Conservation (phyloP, 805 yeast genomes). For the Clavispora phyllophila region DNA sequence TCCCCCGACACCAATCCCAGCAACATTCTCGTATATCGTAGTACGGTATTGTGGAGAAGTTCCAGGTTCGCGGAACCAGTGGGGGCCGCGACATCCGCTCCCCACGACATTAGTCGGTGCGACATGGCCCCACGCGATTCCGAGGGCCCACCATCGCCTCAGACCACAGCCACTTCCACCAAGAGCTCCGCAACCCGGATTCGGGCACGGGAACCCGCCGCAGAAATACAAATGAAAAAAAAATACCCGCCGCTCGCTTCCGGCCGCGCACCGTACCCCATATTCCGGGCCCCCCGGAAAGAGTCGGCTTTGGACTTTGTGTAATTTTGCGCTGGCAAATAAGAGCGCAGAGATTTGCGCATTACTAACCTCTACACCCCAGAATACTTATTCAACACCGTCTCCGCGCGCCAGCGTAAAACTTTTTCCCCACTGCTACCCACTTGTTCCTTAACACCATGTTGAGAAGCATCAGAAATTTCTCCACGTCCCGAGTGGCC, state of each 20-base stretch:
- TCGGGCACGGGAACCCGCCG: no score
- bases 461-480: conserved; percentile 20
- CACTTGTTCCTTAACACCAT: conserved; percentile 3
- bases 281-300: not conserved
- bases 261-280: not conserved
- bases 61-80: no score
- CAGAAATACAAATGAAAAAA: no score
- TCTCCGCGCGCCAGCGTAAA: not conserved
- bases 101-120: not conserved
- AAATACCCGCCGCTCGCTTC: no score
- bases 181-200: no score
- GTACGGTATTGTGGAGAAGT: no score
- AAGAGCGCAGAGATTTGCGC: conserved; percentile 14
- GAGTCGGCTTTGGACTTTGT: conserved; percentile 2
- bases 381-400: not conserved
- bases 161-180: no score
- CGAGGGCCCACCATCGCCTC: not conserved
- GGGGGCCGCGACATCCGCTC: not conserved
- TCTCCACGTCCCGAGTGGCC: conserved; percentile 25
- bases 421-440: not conserved
- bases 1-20: no score
- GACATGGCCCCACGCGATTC: not conserved
- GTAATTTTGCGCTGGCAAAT: conserved; percentile 13
- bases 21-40: no score
- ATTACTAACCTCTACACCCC: conserved; percentile 11